phyloP scores from a whole-genome alignment of 2,329 filamentous ascomycete species.

The Hymenoscyphus scutula region DNA sequence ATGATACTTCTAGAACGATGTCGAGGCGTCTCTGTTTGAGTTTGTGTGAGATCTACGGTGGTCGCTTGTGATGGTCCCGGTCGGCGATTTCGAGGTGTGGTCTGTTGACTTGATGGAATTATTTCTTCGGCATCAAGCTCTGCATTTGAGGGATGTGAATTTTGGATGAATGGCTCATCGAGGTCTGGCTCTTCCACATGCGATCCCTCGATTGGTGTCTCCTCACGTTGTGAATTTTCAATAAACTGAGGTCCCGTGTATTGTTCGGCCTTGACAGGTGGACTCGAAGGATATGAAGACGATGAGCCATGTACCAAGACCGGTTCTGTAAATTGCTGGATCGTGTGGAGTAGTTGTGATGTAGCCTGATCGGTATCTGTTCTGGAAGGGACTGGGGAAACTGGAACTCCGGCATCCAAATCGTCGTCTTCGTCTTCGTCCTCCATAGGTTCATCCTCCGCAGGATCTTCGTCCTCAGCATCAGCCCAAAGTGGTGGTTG shows the following conservation, averaged over 20 bases:
- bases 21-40: constrained; percentile 25
- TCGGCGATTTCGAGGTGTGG: not conserved
- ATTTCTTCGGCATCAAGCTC: constrained; percentile 5
- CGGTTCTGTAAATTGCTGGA: constrained; percentile 30
- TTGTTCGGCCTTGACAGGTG: constrained; percentile 3
- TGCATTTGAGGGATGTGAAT: not conserved
- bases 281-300: constrained; percentile 7
- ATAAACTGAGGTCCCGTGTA: not conserved
- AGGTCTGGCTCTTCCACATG: not conserved
- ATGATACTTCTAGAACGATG: constrained; percentile 21
- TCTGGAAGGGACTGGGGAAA: constrained; percentile 21
- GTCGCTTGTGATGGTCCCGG: constrained; percentile 32
- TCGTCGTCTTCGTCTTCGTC: not conserved
- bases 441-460: not conserved
- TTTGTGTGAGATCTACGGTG: constrained; percentile 34
- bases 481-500: constrained; percentile 44
- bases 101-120: constrained; percentile 17
- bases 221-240: not conserved
- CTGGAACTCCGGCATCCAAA: not conserved
- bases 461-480: not conserved
- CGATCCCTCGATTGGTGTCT: not conserved
- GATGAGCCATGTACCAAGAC: not conserved
- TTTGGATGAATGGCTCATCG: not conserved
- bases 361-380: constrained; percentile 34
- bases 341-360: constrained; percentile 31